Conservation (phyloP, 768 basidiomycete genomes). For the Phaeolepiota aurea region DNA sequence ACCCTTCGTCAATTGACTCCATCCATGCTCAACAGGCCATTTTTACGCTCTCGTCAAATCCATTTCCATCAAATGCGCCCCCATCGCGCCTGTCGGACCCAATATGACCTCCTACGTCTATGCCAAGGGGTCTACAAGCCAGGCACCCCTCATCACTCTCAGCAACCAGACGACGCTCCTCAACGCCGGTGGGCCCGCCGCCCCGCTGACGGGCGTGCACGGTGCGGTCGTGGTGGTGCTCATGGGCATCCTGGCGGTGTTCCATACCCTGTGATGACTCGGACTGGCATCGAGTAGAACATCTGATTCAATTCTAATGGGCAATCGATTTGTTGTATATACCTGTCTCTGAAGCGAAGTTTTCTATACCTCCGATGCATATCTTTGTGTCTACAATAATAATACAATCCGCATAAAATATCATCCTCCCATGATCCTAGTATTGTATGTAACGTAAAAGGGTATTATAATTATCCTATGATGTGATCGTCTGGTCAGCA, state of each 20-base stretch:
- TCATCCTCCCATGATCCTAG: no score
- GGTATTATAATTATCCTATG: no score
- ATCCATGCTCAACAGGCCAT: slow-evolving; percentile 36
- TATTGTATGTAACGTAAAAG: no score
- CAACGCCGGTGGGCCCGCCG: slow-evolving; percentile 32
- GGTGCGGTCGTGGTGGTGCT: slow-evolving; percentile 17
- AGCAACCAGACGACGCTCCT: slow-evolving; percentile 52
- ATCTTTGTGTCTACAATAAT: no score
- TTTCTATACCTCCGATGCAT: no score
- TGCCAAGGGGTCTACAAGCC: slow-evolving; percentile 39
- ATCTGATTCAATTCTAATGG: no score
- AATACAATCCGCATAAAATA: no score
- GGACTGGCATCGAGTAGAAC: no score
- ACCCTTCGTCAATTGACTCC: background rate
- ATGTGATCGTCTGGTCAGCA: no score
- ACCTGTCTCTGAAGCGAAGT: no score
- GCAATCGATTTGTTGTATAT: no score
- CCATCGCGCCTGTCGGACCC: slow-evolving; percentile 30
- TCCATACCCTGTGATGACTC: slow-evolving; percentile 10
- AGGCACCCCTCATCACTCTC: slow-evolving; percentile 46
- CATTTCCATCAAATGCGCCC: slow-evolving; percentile 56
- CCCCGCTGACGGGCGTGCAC: slow-evolving; percentile 13
- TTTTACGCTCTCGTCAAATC: slow-evolving; percentile 61
- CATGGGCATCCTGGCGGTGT: slow-evolving; percentile 12
- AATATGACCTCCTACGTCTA: slow-evolving; percentile 62